phyloP scores from a whole-genome alignment of 176 grass and related monocot species.

The Triticum turgidum region DNA sequence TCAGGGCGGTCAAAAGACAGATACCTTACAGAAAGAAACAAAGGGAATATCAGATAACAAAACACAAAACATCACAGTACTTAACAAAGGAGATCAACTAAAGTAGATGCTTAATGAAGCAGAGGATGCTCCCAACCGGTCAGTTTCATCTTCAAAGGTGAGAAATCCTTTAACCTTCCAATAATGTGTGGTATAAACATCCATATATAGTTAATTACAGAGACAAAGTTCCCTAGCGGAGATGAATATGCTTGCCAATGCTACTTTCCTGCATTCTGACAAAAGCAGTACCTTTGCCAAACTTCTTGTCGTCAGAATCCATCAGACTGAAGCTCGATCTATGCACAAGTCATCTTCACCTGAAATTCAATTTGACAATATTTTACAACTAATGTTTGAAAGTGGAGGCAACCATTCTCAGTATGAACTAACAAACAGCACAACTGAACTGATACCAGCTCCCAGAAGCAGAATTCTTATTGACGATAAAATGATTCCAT shows the following conservation, averaged over 20 bases:
- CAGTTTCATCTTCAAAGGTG: background rate
- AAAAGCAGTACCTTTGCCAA: conserved; percentile 58
- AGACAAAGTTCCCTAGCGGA: background rate
- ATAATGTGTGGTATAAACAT: background rate
- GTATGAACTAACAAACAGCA: background rate
- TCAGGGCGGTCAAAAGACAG: background rate
- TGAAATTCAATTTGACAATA: conserved; percentile 33
- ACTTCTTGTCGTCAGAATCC: conserved; percentile 66
- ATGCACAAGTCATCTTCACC: conserved; percentile 38
- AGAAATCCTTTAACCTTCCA: background rate
- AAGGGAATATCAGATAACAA: background rate
- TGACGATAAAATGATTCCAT: background rate
- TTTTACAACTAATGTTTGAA: background rate
- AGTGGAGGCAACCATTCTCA: background rate
- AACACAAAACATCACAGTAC: background rate
- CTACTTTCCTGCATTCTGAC: background rate
- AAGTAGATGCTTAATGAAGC: background rate
- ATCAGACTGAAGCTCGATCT: conserved; percentile 43
- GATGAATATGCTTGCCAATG: background rate
- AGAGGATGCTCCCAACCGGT: background rate
- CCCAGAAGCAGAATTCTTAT: background rate
- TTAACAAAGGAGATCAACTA: background rate
- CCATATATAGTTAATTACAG: background rate
- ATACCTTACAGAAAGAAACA: background rate
- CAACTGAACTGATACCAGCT: background rate